Conservation (phyloP, 495 filamentous ascomycete genomes). For the Aspergillus baeticus region DNA sequence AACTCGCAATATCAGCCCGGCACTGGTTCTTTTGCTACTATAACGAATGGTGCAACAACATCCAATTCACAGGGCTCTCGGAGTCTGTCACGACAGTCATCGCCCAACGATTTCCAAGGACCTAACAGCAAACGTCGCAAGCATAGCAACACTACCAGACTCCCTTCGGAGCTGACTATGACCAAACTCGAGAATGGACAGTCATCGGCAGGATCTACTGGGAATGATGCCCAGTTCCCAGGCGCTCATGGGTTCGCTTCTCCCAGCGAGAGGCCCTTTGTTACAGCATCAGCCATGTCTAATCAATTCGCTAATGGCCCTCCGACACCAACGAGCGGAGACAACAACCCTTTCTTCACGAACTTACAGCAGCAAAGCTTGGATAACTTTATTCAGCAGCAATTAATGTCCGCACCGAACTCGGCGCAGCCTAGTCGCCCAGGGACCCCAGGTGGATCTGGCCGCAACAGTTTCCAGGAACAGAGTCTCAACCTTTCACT, state of each 20-base stretch:
- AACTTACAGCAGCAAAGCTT: conserved; percentile 51
- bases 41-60: conserved; percentile 32
- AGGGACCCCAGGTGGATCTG: conserved; percentile 37
- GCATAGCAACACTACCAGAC: conserved; percentile 61
- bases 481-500: conserved; percentile 30
- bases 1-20: conserved; percentile 43
- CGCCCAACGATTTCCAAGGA: conserved; percentile 59
- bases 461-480: conserved; percentile 48
- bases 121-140: conserved; percentile 72
- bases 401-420: conserved; percentile 63
- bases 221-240: conserved; percentile 38
- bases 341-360: conserved; percentile 51
- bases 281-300: conserved; percentile 45
- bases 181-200: conserved; percentile 65
- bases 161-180: conserved; percentile 76
- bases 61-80: conserved; percentile 57
- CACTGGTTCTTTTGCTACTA: conserved; percentile 33
- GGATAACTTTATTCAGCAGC: conserved; percentile 55
- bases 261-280: conserved; percentile 45
- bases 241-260: conserved; percentile 42
- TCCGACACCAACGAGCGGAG: conserved; percentile 61
- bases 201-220: conserved; percentile 26
- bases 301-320: conserved; percentile 57
- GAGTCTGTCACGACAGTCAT: conserved; percentile 69
- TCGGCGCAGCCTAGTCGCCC: conserved; percentile 59